Base-by-base conservation (phyloP, 1,284 basidiomycete genomes). In the Moesziomyces sp. region DNA sequence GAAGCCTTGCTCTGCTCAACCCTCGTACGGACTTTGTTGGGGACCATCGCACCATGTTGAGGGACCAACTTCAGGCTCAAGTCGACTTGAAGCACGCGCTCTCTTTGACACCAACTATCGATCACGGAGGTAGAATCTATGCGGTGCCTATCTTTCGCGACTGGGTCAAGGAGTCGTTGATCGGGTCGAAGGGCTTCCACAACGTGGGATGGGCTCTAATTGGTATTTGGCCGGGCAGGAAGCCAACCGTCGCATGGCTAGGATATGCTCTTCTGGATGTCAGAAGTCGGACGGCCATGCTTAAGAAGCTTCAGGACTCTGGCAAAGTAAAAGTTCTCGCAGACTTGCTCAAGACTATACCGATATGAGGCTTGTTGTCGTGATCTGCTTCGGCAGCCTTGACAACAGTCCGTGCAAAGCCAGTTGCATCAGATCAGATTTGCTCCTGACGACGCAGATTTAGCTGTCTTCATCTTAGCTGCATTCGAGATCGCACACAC, bases 81-180 rank as follows among this genome's bases (percentile, higher is more conserved):
- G 19, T 57, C 5, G 16, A 46, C 7, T 40, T 23, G 6, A 60
- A 59, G 13, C 40, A 21, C 3, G 50, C 44, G 5, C 13, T 66
- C n/a, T 46, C 23, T 11, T 2, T 66, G 0, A 38, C 40, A 1
- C 48, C 53, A 5, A 47, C 47, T 2, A 5, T 18, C 9, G 50
- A 49, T 24, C 46, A 55, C 46, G 16, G 21, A 9, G 57, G 33
- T 2, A 44, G 50, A 13, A 28, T 60, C 10, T 45, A 48, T 46
- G 64, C 64, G 6, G 10, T 59, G 0, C 64, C 58, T 5, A 66
- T 60, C 13, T 33, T 28, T n/a, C 35, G 40, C 21, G 51, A 65
- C 5, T 5, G 0, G 7, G 55, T 58, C n/a, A 53, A 44, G 23
- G 18, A 40, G 9, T 24, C 45, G 3, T 10, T 66, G 13, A 18